Base-by-base conservation (phyloP, 257 asterid species). In the Plantago major region DNA sequence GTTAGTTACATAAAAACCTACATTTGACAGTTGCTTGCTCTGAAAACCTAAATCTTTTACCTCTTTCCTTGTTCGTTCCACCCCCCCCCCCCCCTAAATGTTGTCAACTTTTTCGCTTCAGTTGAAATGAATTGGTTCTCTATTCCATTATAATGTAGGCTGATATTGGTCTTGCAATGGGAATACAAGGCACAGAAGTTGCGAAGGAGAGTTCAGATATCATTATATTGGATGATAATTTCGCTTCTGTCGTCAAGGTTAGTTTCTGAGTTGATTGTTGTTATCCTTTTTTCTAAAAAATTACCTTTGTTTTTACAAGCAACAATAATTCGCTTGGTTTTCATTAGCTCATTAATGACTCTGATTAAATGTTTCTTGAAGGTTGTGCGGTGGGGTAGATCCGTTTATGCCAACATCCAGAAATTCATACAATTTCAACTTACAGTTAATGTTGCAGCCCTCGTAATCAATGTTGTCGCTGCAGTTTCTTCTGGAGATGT, bases 371-470 rank as follows among this genome's bases (percentile, higher is more conserved):
- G 17, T 42, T 42, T 54, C 62, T 58, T 78, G 72, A 87, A 92
- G 99, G 99, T 89, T 64, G 96, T 92, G 46, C 83, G 96, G 55
- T 92, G 99, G 99, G 97, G 99, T 65, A 78, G 99, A 81, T 86
- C 99, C 11, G 99, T 92, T 11, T 92, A 92, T 44, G 95, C 99
- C 44, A 92, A 92, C 64, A 86, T 92, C 63, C 99, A 92, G 83
- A 92, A 92, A 76, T 92, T 92, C 71, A 92, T 92, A 62, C 99
- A 92, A 57, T 92, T 92, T 77, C 99, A 92, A 65, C 96, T 89
- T 44, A 92, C 97, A 28, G 99, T 92, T 57, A 89, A 92, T 74
- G 97, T 89, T 66, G 95, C 99, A 43, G 99, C 99, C 5, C 77
- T 92, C 18, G 51, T 86, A 48, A 92, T 92, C 48, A 92, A 92